phyloP scores from a whole-genome alignment of 768 basidiomycete genomes.

The Mycena amicta region DNA sequence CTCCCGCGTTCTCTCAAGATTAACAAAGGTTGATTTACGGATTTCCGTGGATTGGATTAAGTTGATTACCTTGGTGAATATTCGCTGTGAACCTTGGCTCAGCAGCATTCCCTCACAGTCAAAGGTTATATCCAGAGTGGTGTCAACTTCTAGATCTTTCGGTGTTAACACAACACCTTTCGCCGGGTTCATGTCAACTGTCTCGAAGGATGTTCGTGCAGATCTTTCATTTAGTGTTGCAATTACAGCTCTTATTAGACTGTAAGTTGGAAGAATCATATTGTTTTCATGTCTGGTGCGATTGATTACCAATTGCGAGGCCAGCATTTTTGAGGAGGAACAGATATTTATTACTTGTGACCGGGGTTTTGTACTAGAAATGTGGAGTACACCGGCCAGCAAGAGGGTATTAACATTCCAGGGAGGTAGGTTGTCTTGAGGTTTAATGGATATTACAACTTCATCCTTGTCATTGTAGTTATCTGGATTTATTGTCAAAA shows the following conservation, averaged over 20 bases:
- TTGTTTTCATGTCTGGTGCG: not conserved
- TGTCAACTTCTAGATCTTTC: not conserved
- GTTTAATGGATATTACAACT: not conserved
- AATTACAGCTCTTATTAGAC: not conserved
- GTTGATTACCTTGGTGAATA: conserved; percentile 5
- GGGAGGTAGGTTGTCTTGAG: not conserved
- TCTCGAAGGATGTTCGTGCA: not conserved
- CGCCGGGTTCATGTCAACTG: not conserved
- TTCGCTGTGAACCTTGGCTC: not conserved
- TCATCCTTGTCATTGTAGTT: not conserved
- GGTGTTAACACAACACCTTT: not conserved
- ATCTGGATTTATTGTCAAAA: not conserved
- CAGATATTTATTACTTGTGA: too few species aligned
- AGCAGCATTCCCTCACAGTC: not conserved
- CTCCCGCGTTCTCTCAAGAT: not conserved
- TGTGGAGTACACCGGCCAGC: not conserved
- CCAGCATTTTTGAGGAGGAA: too few species aligned
- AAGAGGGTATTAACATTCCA: not conserved
- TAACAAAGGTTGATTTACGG: conserved; percentile 3
- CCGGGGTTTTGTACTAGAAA: not conserved
- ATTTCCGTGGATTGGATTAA: not conserved
- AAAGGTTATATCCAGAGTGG: not conserved
- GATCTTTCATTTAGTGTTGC: not conserved
- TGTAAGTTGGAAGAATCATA: not conserved
- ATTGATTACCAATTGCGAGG: not conserved